Conservation (phyloP, 768 basidiomycete species). For the Naganishia friedmannii region DNA sequence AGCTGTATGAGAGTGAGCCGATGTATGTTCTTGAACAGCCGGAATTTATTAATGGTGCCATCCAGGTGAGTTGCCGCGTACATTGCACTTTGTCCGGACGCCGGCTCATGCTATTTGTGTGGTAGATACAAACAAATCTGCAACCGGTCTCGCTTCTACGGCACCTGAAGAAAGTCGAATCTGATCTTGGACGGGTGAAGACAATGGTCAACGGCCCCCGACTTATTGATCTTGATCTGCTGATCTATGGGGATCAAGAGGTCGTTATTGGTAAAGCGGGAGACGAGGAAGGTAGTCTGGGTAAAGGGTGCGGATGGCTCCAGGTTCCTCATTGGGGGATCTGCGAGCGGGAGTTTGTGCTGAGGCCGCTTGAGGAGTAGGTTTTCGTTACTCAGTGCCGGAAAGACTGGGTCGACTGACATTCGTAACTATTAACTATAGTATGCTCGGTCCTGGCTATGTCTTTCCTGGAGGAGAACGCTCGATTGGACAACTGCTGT, state of each 20-base stretch:
- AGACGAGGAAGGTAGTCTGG: constrained; percentile 54
- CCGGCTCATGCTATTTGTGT: background rate
- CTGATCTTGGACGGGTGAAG: constrained; percentile 69
- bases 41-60: constrained; percentile 84
- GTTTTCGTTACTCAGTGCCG: constrained; percentile 45
- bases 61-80: constrained; percentile 61
- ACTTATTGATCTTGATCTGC: constrained; percentile 81
- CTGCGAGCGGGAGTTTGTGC: constrained; percentile 83
- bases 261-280: constrained; percentile 60
- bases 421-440: background rate
- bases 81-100: background rate
- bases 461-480: constrained; percentile 62
- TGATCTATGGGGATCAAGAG: constrained; percentile 66
- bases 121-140: constrained; percentile 74
- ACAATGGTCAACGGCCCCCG: constrained; percentile 82
- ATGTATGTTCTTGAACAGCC: constrained; percentile 96
- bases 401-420: background rate
- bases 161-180: constrained; percentile 71
- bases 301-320: constrained; percentile 59
- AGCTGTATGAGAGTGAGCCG: constrained; percentile 86
- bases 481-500: constrained; percentile 53
- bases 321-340: constrained; percentile 80
- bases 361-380: constrained; percentile 83
- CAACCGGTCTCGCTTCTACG: constrained; percentile 61
- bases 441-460: background rate